Base-by-base conservation (phyloP, 495 filamentous ascomycete genomes). In the Staphylotrichum tortipilum region DNA sequence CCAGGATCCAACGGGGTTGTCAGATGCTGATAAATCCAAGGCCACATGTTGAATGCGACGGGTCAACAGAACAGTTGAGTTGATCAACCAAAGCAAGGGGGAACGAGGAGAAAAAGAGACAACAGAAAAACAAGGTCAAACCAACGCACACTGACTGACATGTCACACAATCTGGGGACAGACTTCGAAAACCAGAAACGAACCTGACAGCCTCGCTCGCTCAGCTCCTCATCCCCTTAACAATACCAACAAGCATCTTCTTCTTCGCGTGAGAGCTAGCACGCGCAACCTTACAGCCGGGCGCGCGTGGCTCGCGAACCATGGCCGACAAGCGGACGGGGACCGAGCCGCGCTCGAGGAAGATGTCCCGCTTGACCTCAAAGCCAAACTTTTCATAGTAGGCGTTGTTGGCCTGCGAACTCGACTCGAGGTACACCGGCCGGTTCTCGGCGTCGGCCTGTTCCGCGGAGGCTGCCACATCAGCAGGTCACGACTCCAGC, bases 321-420 rank as follows among this genome's bases (percentile, higher is more conserved):
- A 91, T 91, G 69, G 86, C 81, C 58, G 81, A 81, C 55, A 91
- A 65, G 44, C 71, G 72, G 21, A 89, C 75, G n/a, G 78, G 78
- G 58, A 74, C 75, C 43, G 68, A 66, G 26, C 73, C 78, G 17
- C 80, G 60, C 63, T 71, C 70, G 49, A 91, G 71, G 57, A 71
- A 66, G 55, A 91, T 74, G 47, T 77, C 75, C 53, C 65, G 70
- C 57, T 66, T 70, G 43, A 73, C 53, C 60, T 78, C 73, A 58
- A 89, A 91, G 34, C 83, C 85, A 58, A 83, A 78, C 60, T 78
- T 80, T 52, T 76, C 61, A 61, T 91, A 91, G 66, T 86, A 83
- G 21, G 63, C 57, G 38, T 79, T 75, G 57, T 91, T 91, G 46
- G 66, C 68, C 46, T 56, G 57, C 58, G 85, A 78, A 63, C 81